Evolutionary conservation across 495 filamentous ascomycete genomes (phyloP).

Genomic region (Monascus purpureus): DNA sequence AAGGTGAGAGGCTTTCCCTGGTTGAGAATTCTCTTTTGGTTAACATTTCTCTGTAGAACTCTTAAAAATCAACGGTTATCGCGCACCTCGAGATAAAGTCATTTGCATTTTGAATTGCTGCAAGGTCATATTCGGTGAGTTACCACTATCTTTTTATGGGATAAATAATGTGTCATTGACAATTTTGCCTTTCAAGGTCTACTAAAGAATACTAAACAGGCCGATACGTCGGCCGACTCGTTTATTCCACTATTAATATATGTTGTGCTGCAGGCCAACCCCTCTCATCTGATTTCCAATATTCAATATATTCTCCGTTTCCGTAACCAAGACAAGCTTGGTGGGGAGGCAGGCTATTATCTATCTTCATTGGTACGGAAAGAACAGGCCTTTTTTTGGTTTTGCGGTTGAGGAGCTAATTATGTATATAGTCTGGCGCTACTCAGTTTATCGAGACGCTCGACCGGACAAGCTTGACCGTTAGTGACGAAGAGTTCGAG

Average conservation of each 20-base stretch:
- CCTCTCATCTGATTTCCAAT: constrained; percentile 90
- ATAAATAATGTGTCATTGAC: background rate
- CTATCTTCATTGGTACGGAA: constrained; percentile 74
- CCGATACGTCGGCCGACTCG: constrained; percentile 85
- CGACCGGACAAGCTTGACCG: constrained; percentile 84
- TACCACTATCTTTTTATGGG: constrained; percentile 6
- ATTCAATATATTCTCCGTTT: constrained; percentile 97
- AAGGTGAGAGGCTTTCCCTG: constrained; percentile 38
- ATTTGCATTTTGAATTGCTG: constrained; percentile 98
- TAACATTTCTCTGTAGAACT: constrained; percentile 53
- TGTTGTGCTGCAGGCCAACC: constrained; percentile 86
- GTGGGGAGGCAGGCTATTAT: constrained; percentile 95
- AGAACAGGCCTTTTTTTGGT: background rate
- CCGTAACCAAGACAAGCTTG: constrained; percentile 91
- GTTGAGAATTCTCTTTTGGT: too few species aligned
- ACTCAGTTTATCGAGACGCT: constrained; percentile 95
- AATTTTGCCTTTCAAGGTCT: constrained; percentile 38
- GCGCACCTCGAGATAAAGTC: constrained; percentile 92
- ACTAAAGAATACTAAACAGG: constrained; percentile 72
- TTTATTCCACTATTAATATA: constrained; percentile 95
- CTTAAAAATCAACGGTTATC: constrained; percentile 87
- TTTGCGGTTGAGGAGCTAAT: constrained; percentile 3
- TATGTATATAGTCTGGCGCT: constrained; percentile 59
- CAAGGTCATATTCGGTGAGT: constrained; percentile 93
- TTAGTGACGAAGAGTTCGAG: constrained; percentile 91